A percentile compares a stretch with the other conserved stretches of the same genome.
These are phyloP conservation scores for Kuraishia molischiana DNA, from an alignment of 805 yeast genomes.

Conservation along the genomic window DNA sequence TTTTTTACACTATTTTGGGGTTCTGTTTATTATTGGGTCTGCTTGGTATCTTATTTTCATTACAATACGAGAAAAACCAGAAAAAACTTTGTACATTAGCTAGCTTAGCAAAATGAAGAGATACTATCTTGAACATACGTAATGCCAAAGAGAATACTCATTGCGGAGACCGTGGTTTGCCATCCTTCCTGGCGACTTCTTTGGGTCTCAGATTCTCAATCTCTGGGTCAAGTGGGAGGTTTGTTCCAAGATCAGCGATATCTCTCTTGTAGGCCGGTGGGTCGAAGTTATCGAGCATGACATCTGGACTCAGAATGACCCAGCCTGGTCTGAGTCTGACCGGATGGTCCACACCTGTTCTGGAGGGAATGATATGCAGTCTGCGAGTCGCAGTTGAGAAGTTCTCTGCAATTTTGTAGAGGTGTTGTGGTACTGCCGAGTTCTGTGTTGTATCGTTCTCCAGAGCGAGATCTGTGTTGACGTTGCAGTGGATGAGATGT, in stretches of 20 bases:
- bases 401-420: conserved; percentile 81
- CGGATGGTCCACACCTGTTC: conserved; percentile 55
- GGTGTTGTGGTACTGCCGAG: conserved; percentile 58
- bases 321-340: conserved; percentile 74
- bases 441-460: conserved; percentile 36
- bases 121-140: no score
- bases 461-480: conserved; percentile 79
- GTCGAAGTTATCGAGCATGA: conserved; percentile 60
- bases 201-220: conserved; percentile 79
- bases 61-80: no score
- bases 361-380: conserved; percentile 74
- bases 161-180: no score
- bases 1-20: no score
- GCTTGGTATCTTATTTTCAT: no score
- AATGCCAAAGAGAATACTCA: no score
- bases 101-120: no score
- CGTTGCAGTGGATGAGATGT: conserved; percentile 83
- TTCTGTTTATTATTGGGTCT: no score
- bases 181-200: no score
- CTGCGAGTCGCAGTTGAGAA: conserved; percentile 77
- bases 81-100: no score
- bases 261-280: conserved; percentile 34
- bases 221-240: conserved; percentile 60
- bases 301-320: conserved; percentile 85
- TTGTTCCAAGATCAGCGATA: conserved; percentile 33